phyloP scores from a whole-genome alignment of 495 filamentous ascomycete species.

The Lentithecium fluviatile region DNA sequence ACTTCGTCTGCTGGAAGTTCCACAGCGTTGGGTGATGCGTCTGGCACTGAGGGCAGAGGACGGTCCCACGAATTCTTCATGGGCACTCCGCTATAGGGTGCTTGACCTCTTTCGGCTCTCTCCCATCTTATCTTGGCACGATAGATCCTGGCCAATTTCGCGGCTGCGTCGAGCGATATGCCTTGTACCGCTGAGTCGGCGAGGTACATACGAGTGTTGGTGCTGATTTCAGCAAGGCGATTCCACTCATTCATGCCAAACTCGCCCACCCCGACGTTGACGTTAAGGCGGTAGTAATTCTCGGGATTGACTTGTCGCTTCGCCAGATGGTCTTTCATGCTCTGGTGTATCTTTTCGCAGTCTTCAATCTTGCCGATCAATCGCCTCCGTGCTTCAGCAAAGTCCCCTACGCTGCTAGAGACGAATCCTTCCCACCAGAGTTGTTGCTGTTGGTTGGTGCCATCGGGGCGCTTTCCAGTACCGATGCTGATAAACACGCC shows the following conservation, averaged over 20 bases:
- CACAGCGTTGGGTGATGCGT: constrained; percentile 53
- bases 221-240: constrained; percentile 87
- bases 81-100: constrained; percentile 11
- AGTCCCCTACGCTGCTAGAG: constrained; percentile 67
- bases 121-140: constrained; percentile 57
- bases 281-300: constrained; percentile 96
- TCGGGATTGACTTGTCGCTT: constrained; percentile 79
- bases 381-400: constrained; percentile 80
- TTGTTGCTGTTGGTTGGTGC: constrained; percentile 63
- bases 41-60: constrained; percentile 35
- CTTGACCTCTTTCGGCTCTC: constrained; percentile 29
- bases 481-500: constrained; percentile 89
- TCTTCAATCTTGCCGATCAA: constrained; percentile 90
- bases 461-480: constrained; percentile 81
- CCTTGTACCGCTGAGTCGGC: constrained; percentile 63
- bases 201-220: constrained; percentile 84
- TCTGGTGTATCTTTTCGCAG: constrained; percentile 86
- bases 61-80: constrained; percentile 34
- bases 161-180: constrained; percentile 71
- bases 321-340: constrained; percentile 74
- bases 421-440: constrained; percentile 94
- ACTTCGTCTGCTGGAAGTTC: constrained; percentile 65
- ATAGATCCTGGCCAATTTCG: constrained; percentile 82
- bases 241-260: constrained; percentile 99
- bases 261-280: constrained; percentile 94